A percentile compares a stretch with the other conserved stretches of the same genome.
These are phyloP conservation scores for Magnaporthiopsis rhizophila DNA, from an alignment of 2,329 filamentous ascomycete genomes.

Conservation along the genomic window DNA sequence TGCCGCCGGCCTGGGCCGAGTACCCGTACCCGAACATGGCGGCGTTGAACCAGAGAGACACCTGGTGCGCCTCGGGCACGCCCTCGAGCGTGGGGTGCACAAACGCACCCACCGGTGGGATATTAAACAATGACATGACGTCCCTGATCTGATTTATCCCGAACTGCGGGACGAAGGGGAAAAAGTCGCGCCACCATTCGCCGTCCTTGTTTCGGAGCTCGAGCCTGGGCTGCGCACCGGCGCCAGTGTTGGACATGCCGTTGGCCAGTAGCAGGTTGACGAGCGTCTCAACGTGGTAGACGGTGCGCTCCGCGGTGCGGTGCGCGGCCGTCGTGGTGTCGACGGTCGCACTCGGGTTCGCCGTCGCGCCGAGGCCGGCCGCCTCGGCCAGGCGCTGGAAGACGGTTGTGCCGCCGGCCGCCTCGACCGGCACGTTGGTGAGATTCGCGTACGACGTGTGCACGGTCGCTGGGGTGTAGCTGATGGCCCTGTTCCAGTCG, in stretches of 20 bases:
- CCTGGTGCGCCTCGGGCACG: background rate
- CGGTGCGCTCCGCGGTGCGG: background rate
- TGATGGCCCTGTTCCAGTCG: too few relatives aligned
- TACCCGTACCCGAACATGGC: constrained; percentile 1
- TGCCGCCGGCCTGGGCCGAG: background rate
- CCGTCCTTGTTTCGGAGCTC: background rate
- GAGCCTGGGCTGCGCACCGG: background rate
- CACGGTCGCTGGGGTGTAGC: background rate
- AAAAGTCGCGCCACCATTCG: background rate
- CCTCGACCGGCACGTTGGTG: background rate
- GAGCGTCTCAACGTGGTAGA: background rate
- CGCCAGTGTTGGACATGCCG: background rate
- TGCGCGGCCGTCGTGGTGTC: too few relatives aligned
- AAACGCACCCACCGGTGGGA: too few relatives aligned
- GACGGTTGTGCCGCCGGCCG: background rate
- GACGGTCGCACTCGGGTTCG: too few relatives aligned
- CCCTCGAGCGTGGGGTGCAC: too few relatives aligned
- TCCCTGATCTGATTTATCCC: background rate
- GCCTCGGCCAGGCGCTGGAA: constrained; percentile 1
- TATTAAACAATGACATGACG: too few relatives aligned
- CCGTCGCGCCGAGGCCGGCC: background rate
- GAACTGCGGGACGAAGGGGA: background rate
- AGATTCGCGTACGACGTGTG: background rate
- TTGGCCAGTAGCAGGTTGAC: background rate
- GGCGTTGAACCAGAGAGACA: constrained; percentile 1